Base-by-base conservation (phyloP, 257 asterid species). In the Solanum corneliomulleri region DNA sequence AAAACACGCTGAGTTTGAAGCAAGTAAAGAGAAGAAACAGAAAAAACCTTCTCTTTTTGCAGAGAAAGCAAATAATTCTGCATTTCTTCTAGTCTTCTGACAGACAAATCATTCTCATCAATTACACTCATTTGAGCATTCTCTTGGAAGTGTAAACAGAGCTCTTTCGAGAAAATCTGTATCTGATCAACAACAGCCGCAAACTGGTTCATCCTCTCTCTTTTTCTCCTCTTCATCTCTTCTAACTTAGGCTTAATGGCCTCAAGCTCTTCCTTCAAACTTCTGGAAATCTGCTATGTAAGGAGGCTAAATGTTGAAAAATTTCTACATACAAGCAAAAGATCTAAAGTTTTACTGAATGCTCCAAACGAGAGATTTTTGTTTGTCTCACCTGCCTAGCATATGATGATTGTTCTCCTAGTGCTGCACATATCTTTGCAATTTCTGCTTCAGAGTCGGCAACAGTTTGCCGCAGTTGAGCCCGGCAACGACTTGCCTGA, bases 381-480 rank as follows among this genome's bases (percentile, higher is more conserved):
- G 39, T 84, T 71, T 33, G 64, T 18, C 77, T 23, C 85, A 95
- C 99, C 98, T 94, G 92, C 86, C 88, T 89, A 49, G 89, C 52
- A 85, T 87, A 94, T 85, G 89, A 76, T 35, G 92, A 93, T 71
- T 88, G 87, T 13, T 94, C 98, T 84, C 98, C 98, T 90, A 97
- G 88, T 41, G 96, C 93, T 39, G 98, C 91, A 47, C 91, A 92
- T 14, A 93, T 91, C 60, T 87, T 90, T 80, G 95, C 97, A 44
- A 97, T 91, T 88, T 94, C 94, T 81, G 98, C 95, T 89, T 94
- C 98, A 85, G 98, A 91, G 86, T 93, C 94, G 35, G 95, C 95
- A 77, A 97, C 90, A 58, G 91, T 91, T 92, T 97, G 95, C 88
- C 91, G 94, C 86, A 97, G 92, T 91, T 94, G 98, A 66, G 94